Evolutionary conservation across 192 early-diverging fungal genomes (phyloP), one percentile per base, ranked within the genome.

Genomic region (Irineochytrium annulatum): DNA sequence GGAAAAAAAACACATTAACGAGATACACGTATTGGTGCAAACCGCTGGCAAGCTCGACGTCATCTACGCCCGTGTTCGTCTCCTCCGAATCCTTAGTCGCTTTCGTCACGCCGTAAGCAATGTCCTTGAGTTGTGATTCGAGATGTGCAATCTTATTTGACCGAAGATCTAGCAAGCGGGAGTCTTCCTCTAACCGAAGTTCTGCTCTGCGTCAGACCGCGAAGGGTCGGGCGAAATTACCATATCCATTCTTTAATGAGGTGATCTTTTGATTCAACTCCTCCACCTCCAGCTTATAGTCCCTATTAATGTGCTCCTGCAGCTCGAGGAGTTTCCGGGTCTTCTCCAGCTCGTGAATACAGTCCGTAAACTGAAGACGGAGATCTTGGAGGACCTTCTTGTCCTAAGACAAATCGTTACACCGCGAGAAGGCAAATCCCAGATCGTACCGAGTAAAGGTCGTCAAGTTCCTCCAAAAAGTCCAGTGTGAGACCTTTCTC

Each of bases 231-330:
- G 3, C 22, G n/a, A 68, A 0, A 45, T 20, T 54, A 82, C 80
- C 82, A 62, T 84, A 84, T 53, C 84, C 82, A 61, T 83, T 83
- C 46, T 65, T 62, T 5, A 79, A 53, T 2, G 74, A 59, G 28
- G 67, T 66, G n/a, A 81, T 52, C 46, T 77, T 84, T 26, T 57
- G 34, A 17, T 65, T 69, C 27, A 80, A 60, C 29, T 76, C 63
- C 24, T 72, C 59, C n/a, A 76, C 39, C 57, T 84, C 78, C 17
- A 62, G 54, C 46, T 84, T 84, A 35, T 72, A 73, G 35, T 80
- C 82, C 34, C 74, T 65, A 57, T 76, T 84, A 39, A 84, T 84
- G 30, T 73, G 63, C 46, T 84, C 77, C 59, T 84, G 77, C 20
- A 80, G 52, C n/a, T 63, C 54, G 34, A 84, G 48, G 13, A 84